Conservation (phyloP, 2,329 filamentous ascomycete genomes). For the Pleomassaria siparia region DNA sequence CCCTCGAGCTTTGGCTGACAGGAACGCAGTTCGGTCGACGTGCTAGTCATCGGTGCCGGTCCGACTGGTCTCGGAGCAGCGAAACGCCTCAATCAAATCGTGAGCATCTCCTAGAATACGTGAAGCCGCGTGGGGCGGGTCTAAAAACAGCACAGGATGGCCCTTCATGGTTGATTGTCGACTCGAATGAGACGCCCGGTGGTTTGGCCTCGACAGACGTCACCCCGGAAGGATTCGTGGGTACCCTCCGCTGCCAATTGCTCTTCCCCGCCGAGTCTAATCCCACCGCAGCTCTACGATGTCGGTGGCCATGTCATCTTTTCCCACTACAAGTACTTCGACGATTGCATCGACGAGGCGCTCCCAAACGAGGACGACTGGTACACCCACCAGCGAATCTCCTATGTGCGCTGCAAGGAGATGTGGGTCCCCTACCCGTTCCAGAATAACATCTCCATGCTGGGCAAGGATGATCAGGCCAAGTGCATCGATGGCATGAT, state of each 20-base stretch:
- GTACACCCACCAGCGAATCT: constrained; percentile 98
- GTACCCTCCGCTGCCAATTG: constrained; percentile 46
- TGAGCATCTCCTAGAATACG: constrained; percentile 50
- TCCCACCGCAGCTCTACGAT: constrained; percentile 75
- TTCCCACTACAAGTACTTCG: constrained; percentile 99
- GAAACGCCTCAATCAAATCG: constrained; percentile 95
- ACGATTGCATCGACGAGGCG: constrained; percentile 97
- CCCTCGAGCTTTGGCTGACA: constrained; percentile 21
- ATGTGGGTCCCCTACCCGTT: constrained; percentile 99
- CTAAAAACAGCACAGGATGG: constrained; percentile 65
- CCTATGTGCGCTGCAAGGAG: constrained; percentile 95
- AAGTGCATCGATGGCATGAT: constrained; percentile 94
- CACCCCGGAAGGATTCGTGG: constrained; percentile 94
- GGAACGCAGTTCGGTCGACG: constrained; percentile 76
- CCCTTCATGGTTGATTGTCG: constrained; percentile 94
- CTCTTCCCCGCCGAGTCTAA: constrained; percentile 21
- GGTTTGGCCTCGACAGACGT: constrained; percentile 95
- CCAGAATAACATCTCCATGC: constrained; percentile 99
- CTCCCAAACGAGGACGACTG: constrained; percentile 92
- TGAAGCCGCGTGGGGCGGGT: constrained; percentile 11
- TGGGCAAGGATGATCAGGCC: constrained; percentile 96
- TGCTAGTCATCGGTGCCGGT: constrained; percentile 96
- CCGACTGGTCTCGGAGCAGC: constrained; percentile 97
- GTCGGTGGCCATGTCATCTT: constrained; percentile 98
- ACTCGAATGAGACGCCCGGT: constrained; percentile 87